These are phyloP conservation scores for Coemansia sp. DNA, from an alignment of 371 early-diverging fungal species.

Conservation along the genomic window DNA sequence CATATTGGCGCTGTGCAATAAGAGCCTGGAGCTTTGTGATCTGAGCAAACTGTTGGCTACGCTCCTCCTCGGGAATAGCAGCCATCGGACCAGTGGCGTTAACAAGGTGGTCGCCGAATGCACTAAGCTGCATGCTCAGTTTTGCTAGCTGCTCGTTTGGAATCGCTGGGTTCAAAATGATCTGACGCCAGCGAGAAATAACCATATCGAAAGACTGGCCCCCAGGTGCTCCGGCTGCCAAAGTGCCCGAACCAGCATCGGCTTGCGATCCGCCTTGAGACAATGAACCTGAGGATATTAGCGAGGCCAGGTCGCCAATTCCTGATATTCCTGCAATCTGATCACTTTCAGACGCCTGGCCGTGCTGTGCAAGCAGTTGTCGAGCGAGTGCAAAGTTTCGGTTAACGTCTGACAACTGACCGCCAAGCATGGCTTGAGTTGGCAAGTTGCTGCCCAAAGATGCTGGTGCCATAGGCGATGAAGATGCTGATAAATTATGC, in stretches of 20 bases:
- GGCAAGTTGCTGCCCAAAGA: not conserved
- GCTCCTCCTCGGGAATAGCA: conserved; percentile 32
- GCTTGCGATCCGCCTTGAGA: not conserved
- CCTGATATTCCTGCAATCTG: not conserved
- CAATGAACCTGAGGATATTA: not conserved
- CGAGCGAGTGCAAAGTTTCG: conserved; percentile 10
- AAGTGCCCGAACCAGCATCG: not conserved
- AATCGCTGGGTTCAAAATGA: conserved; percentile 35
- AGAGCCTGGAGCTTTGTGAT: conserved; percentile 41
- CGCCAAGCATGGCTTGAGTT: not conserved
- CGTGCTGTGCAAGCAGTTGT: conserved; percentile 15
- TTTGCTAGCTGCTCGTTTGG: conserved; percentile 30
- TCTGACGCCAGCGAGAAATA: conserved; percentile 43
- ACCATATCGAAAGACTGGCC: conserved; percentile 13
- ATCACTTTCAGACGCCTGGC: conserved; percentile 3
- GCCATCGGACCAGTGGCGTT: conserved; percentile 12
- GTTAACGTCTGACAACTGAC: not conserved
- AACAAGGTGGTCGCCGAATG: conserved; percentile 23
- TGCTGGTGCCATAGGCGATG: conserved; percentile 3
- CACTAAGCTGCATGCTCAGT: conserved; percentile 47
- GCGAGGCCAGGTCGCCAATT: conserved; percentile 2
- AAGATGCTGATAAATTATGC: not conserved
- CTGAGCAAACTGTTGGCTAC: conserved; percentile 35
- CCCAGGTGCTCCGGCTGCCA: not conserved
- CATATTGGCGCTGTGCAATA: conserved; percentile 42